Base-by-base conservation (phyloP, 2,329 filamentous ascomycete species). In the Escovopsis weberi region DNA sequence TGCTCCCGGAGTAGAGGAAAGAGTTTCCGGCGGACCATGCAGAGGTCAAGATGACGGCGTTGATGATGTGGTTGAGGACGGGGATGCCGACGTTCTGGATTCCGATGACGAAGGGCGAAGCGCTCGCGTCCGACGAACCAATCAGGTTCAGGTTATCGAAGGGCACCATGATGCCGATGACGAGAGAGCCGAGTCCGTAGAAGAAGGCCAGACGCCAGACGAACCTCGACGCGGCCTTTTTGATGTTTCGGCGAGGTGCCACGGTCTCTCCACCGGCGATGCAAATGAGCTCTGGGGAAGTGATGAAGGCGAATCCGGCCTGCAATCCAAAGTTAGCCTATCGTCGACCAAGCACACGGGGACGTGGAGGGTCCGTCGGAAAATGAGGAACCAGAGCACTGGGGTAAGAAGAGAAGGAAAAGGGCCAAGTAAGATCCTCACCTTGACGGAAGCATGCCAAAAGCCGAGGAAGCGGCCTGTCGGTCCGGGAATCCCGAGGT, bases 51-150 rank as follows among this genome's bases (percentile, higher is more conserved):
- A 84, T 74, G 18, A 74, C 76, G 32, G 70, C 78, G 54, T 85
- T 84, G 63, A 84, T 78, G 50, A 82, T 68, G 47, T 73, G 74
- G 51, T 80, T 74, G 2, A 85, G 68, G 1, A 68, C 71, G 2
- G 64, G 60, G 51, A 88, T 85, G 10, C 74, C 69, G 5, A 80
- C 69, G 19, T 72, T 66, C 55, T 78, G 69, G 61, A 85, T 85
- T 30, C 80, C 80, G 49, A 78, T 73, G 40, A 78, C 75, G 58
- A 79, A 76, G 1, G 78, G 78, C 30, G 73, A 79, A 2, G 75
- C 72, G 8, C 68, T 70, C 8, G 76, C 53, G 51, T 72, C 66
- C 49, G 78, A 78, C 39, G 67, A 70, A 32, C 63, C 63, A 4
- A 78, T 69, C 48, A 89, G 69, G 7, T 69, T 67, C 0, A 63